phyloP scores from a whole-genome alignment of 495 filamentous ascomycete species.

The Neurospora discreta region DNA sequence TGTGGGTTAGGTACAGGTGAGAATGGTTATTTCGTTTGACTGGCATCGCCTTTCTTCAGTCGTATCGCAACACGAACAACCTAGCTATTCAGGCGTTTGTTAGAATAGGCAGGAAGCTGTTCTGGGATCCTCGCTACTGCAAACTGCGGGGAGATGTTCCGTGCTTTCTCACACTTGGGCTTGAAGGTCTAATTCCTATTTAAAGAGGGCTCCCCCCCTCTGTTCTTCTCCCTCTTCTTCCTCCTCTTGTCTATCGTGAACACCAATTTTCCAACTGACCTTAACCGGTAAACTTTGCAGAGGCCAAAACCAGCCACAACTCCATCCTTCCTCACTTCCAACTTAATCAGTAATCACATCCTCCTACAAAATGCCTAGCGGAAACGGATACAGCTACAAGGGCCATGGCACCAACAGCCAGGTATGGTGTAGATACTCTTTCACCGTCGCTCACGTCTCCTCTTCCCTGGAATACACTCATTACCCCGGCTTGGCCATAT shows the following conservation, averaged over 20 bases:
- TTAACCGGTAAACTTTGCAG: not conserved
- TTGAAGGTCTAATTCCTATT: not conserved
- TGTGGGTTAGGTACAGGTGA: not conserved
- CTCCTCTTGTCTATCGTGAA: not conserved
- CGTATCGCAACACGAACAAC: not conserved
- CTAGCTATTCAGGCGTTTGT: not conserved
- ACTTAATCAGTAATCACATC: slow-evolving; percentile 8
- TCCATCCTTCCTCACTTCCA: not conserved
- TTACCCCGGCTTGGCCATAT: not conserved
- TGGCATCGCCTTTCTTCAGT: not conserved
- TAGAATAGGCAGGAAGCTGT: not conserved
- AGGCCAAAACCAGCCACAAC: not conserved
- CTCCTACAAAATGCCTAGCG: slow-evolving; percentile 19
- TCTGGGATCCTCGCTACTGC: not conserved
- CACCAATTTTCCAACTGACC: not conserved
- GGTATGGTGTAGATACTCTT: slow-evolving; percentile 13
- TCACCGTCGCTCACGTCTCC: not conserved
- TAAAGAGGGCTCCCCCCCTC: not conserved
- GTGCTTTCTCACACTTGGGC: not conserved
- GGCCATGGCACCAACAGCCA: slow-evolving; percentile 31
- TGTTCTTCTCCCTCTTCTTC: not conserved
- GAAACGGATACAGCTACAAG: slow-evolving; percentile 29
- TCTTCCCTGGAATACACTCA: not conserved
- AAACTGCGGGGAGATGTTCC: not conserved
- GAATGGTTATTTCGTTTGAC: not conserved